A percentile compares a stretch with the other conserved stretches of the same genome.
phyloP scores from a whole-genome alignment of 139 green algal genomes.

The Chlamydomonas asymmetrica region DNA sequence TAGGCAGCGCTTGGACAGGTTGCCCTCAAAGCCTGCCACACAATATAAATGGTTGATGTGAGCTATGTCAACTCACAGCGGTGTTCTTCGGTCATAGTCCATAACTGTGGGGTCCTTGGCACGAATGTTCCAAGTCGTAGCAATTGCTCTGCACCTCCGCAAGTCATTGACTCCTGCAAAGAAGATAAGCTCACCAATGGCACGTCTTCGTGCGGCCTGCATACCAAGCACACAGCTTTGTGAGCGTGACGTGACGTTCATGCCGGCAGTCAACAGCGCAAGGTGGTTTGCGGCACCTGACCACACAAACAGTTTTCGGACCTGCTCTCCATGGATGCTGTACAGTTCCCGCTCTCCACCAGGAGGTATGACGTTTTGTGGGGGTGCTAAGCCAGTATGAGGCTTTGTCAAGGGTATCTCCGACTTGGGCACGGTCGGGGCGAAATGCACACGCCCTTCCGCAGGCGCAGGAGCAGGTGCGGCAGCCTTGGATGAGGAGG shows the following conservation, averaged over 20 bases:
- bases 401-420: no score
- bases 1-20: neutral
- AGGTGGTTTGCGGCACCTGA: neutral
- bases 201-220: conserved; percentile 75
- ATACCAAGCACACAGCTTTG: neutral
- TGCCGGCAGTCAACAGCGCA: no score
- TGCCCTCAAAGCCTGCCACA: no score
- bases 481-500: no score
- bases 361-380: no score
- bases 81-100: conserved; percentile 88
- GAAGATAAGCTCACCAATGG: conserved; percentile 90
- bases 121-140: conserved; percentile 42
- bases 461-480: no score
- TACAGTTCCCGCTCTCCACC: conserved; percentile 37
- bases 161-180: conserved; percentile 84
- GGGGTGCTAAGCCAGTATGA: no score
- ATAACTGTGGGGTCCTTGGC: conserved; percentile 70
- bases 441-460: no score
- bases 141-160: conserved; percentile 70
- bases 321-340: conserved; percentile 54
- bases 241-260: neutral
- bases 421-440: no score
- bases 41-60: no score
- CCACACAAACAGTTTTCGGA: conserved; percentile 8
- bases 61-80: conserved; percentile 77